Evolutionary conservation across 2,329 filamentous ascomycete species (phyloP).

Genomic region (Stylonectria norvegica): DNA sequence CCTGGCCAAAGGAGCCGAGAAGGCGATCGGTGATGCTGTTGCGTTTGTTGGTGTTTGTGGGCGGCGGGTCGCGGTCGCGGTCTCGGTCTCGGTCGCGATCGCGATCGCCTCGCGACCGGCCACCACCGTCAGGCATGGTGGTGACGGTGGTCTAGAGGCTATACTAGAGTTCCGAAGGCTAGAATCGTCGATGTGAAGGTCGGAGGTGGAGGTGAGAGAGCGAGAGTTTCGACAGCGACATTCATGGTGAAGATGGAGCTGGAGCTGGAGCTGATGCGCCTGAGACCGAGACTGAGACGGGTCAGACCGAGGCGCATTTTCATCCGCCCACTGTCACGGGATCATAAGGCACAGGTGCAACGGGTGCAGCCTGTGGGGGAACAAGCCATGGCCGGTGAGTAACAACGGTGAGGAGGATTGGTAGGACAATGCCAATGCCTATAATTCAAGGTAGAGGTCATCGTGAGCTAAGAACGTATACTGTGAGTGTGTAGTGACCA

Average conservation of each 20-base stretch:
- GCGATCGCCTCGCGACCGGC: constrained; percentile 13
- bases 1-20: constrained; percentile 33
- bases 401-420: not conserved
- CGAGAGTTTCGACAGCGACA: not conserved
- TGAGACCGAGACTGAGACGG: not conserved
- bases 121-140: constrained; percentile 23
- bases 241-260: not conserved
- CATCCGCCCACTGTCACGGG: too few species aligned
- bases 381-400: too few species aligned
- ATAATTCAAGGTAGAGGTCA: too few species aligned
- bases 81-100: constrained; percentile 10
- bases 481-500: too few species aligned
- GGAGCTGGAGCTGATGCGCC: not conserved
- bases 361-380: too few species aligned
- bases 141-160: constrained; percentile 10
- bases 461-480: too few species aligned
- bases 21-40: constrained; percentile 42
- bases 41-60: constrained; percentile 37
- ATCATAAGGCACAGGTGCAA: too few species aligned
- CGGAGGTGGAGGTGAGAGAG: not conserved
- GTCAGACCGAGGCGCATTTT: too few species aligned
- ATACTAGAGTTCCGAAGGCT: constrained; percentile 13
- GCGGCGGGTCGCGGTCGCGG: constrained; percentile 22
- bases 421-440: not conserved
- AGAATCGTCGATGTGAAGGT: constrained; percentile 12